phyloP scores from a whole-genome alignment of 2,329 filamentous ascomycete genomes.

The Hypoxylon sp. region DNA sequence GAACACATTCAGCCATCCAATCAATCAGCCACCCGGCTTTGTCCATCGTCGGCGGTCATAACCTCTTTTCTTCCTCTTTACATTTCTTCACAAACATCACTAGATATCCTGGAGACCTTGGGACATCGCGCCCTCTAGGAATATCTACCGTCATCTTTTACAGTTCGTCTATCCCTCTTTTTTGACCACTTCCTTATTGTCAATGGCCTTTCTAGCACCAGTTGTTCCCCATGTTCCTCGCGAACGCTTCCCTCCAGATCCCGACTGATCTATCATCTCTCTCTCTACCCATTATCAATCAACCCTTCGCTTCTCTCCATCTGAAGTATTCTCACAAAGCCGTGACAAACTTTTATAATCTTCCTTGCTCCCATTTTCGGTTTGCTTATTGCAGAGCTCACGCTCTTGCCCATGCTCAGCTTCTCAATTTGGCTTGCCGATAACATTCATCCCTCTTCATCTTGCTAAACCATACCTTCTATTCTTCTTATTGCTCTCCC shows the following conservation, averaged over 20 bases:
- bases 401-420: slow-evolving; percentile 51
- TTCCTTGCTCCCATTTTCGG: slow-evolving; percentile 48
- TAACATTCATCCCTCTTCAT: slow-evolving; percentile 46
- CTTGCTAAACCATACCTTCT: slow-evolving; percentile 44
- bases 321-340: slow-evolving; percentile 41
- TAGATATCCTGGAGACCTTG: slow-evolving; percentile 43
- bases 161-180: slow-evolving; percentile 57
- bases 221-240: slow-evolving; percentile 44
- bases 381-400: slow-evolving; percentile 55
- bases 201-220: slow-evolving; percentile 43
- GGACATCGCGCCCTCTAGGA: slow-evolving; percentile 45
- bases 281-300: slow-evolving; percentile 20
- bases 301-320: slow-evolving; percentile 41
- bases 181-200: slow-evolving; percentile 43
- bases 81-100: slow-evolving; percentile 34
- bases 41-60: not conserved
- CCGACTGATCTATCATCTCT: slow-evolving; percentile 34
- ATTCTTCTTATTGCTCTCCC: slow-evolving; percentile 48
- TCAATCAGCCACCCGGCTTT: slow-evolving; percentile 23
- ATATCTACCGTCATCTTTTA: slow-evolving; percentile 42
- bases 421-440: slow-evolving; percentile 54
- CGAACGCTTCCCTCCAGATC: slow-evolving; percentile 35
- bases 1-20: slow-evolving; percentile 9
- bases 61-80: slow-evolving; percentile 16
- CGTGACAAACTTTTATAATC: slow-evolving; percentile 50